Evolutionary conservation across 352 stramenopile species (phyloP).

Genomic region (Phytophthora hibernalis): DNA sequence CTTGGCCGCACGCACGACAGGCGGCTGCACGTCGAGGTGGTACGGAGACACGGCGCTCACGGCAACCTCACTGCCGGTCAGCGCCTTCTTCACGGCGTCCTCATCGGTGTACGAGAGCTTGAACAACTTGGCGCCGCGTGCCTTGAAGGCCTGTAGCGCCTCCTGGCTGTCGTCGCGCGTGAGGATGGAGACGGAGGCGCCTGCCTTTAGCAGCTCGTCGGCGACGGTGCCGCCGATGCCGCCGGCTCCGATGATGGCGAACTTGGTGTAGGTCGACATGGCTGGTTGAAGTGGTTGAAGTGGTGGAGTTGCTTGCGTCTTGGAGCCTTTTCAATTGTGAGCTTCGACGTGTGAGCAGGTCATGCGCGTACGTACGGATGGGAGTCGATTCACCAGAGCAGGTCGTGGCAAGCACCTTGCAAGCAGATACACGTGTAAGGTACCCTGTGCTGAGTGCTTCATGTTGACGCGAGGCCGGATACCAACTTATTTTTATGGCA

Average conservation of each 20-base stretch:
- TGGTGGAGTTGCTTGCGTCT: slow-evolving; percentile 13
- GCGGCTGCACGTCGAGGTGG: slow-evolving; percentile 18
- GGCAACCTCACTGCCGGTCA: slow-evolving; percentile 31
- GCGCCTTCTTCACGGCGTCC: slow-evolving; percentile 27
- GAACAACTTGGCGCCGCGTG: slow-evolving; percentile 24
- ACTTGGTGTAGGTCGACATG: slow-evolving; percentile 32
- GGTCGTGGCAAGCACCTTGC: too few relatives aligned
- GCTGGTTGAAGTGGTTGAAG: background rate
- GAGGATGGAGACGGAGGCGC: slow-evolving; percentile 32
- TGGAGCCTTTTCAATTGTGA: slow-evolving; percentile 30
- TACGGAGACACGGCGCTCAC: slow-evolving; percentile 15
- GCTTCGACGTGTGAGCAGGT: background rate
- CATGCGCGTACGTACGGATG: too few relatives aligned
- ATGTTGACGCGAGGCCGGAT: too few relatives aligned
- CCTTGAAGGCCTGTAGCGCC: slow-evolving; percentile 37
- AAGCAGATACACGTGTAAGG: too few relatives aligned
- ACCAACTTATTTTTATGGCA: too few relatives aligned
- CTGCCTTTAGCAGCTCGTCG: slow-evolving; percentile 42
- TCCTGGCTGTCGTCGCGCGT: slow-evolving; percentile 9
- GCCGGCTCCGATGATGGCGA: slow-evolving; percentile 38
- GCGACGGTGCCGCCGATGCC: slow-evolving; percentile 30
- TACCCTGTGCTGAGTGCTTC: too few relatives aligned
- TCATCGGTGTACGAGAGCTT: slow-evolving; percentile 32
- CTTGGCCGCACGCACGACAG: slow-evolving; percentile 23
- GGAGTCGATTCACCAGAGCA: too few relatives aligned